Evolutionary conservation across 306 rosid species (phyloP), one percentile per base, ranked within the genome.

Genomic region (Prunus dulcis): DNA sequence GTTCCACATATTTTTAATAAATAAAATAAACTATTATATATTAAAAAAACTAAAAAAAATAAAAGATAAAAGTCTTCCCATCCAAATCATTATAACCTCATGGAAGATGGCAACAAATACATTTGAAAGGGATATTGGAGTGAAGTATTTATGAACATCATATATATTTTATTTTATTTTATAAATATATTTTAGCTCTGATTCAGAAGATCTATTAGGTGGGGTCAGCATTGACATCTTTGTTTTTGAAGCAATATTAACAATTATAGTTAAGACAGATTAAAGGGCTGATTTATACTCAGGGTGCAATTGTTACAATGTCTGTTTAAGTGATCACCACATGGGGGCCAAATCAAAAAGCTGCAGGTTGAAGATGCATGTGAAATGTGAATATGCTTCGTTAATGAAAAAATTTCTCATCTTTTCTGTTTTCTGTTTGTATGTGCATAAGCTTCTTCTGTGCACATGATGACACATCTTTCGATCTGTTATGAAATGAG

Each of bases 351-450:
- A 56, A 32, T 67, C 60, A 28, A 41, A 57, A 57, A 57, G 63
- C 6, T 57, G 62, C 62, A 55, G 25, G 2, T 63, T 72, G 73
- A 64, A 76, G 0, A 58, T 57, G 82, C 82, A 78, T 78, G 82
- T 87, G 91, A 81, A 46, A 82, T 80, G 83, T 80, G 91, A 78
- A 23, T 27, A 56, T 64, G 75, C 71, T 80, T 79, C 62, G 64
- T 75, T 79, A 46, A 75, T 73, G 51, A 78, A 49, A 52, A 9
- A 2, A 15, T 52, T 15, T 18, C 6, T 17, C 20, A 52, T 6
- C 8, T 51, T 55, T 55, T n/a, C 6, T 56, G 2, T 9, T 70
- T 52, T 77, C 53, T 80, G 77, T 34, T 75, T 75, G 73, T 49
- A 52, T 64, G 51, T 23, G 22, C 27, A 13, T 71, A 72, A 60